Conservation (phyloP, 176 grass and related monocot species). For the Hyparrhenia diplandra region DNA sequence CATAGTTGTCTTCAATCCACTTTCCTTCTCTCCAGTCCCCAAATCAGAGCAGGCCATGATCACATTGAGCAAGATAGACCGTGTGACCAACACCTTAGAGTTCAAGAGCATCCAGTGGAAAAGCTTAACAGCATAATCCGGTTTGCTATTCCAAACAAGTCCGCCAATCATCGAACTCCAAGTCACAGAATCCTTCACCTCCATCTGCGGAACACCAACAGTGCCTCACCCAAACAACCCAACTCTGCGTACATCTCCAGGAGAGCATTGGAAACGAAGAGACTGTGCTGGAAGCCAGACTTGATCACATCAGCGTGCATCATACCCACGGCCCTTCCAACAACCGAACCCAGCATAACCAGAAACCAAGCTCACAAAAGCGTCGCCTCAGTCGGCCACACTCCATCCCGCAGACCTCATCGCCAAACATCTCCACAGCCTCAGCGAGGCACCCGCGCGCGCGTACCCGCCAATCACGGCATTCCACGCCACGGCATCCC, state of each 20-base stretch:
- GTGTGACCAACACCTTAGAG: slow-evolving; percentile 6
- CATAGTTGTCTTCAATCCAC: slow-evolving; percentile 53
- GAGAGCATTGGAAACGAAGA: slow-evolving; percentile 52
- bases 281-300: slow-evolving; percentile 30
- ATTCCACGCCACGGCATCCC: slow-evolving; percentile 54
- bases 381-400: slow-evolving; percentile 37
- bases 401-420: slow-evolving; percentile 33
- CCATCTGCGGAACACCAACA: slow-evolving; percentile 50
- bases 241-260: slow-evolving; percentile 45
- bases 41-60: slow-evolving; percentile 59
- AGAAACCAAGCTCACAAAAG: slow-evolving; percentile 58
- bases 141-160: slow-evolving; percentile 39
- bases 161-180: slow-evolving; percentile 70
- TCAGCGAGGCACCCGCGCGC: slow-evolving; percentile 9
- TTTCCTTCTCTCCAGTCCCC: slow-evolving; percentile 56
- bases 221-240: slow-evolving; percentile 38
- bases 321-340: background rate
- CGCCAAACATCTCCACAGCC: slow-evolving; percentile 30
- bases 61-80: slow-evolving; percentile 60
- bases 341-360: slow-evolving; percentile 19
- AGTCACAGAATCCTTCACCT: slow-evolving; percentile 54
- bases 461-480: slow-evolving; percentile 51
- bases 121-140: slow-evolving; percentile 38
- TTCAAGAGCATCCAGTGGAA: slow-evolving; percentile 44
- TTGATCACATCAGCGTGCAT: slow-evolving; percentile 40